Percentiles rank a stretch among this genome's conserved stretches.
Conservation (phyloP, 768 basidiomycete genomes). For the Hygrophorus pudorinus region DNA sequence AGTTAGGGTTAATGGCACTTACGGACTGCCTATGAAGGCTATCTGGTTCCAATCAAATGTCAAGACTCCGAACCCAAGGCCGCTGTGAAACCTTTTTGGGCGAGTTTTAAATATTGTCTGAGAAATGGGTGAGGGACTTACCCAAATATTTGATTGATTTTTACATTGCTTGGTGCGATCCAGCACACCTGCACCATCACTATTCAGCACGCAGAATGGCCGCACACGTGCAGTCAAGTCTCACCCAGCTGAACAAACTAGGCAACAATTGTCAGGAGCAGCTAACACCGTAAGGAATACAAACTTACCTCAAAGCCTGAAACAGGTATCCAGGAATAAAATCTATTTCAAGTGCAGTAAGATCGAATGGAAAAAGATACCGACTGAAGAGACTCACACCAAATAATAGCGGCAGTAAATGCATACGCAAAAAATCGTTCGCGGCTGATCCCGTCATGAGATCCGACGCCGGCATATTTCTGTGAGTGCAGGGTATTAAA, state of each 20-base stretch:
- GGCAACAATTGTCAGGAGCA: constrained; percentile 1
- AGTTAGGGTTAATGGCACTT: constrained; percentile 13
- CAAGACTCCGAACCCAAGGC: constrained; percentile 41
- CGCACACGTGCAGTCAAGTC: constrained; percentile 1
- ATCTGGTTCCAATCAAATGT: constrained; percentile 62
- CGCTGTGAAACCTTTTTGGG: constrained; percentile 31
- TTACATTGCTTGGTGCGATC: constrained; percentile 49
- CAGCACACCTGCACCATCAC: constrained; percentile 39
- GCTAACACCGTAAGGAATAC: too few relatives aligned
- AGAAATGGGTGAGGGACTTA: constrained; percentile 12
- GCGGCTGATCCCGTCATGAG: constrained; percentile 42
- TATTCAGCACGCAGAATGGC: not conserved
- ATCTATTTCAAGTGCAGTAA: constrained; percentile 10
- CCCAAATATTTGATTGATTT: constrained; percentile 52
- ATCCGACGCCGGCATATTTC: constrained; percentile 43
- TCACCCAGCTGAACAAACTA: not conserved
- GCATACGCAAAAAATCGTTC: constrained; percentile 51
- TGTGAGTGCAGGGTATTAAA: constrained; percentile 69
- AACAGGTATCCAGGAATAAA: constrained; percentile 58
- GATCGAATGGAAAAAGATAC: too few relatives aligned
- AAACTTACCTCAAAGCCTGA: constrained; percentile 37
- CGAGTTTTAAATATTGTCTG: not conserved
- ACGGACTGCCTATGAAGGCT: constrained; percentile 59
- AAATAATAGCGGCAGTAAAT: constrained; percentile 34
- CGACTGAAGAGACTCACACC: constrained; percentile 17